Percentiles rank a stretch among this genome's conserved stretches.
Evolutionary conservation across 2,329 filamentous ascomycete genomes (phyloP).

Genomic region (Aspergillus unguis): DNA sequence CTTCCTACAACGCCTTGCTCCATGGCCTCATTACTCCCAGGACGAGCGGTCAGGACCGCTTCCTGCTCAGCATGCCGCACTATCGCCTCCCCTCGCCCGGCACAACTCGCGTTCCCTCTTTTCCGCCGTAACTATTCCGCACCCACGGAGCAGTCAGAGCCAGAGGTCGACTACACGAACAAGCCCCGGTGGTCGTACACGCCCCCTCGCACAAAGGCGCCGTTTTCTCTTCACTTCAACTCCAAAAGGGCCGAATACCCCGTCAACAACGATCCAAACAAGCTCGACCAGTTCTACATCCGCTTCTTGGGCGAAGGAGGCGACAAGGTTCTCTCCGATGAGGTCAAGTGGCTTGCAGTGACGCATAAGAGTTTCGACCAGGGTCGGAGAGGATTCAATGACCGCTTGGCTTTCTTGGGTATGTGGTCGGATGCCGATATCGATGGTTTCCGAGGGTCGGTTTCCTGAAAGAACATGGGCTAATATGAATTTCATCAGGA

Average conservation of each 20-base stretch:
- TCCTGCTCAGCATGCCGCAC: conserved; percentile 31
- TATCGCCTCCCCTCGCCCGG: conserved; percentile 18
- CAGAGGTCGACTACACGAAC: conserved; percentile 31
- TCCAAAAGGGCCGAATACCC: conserved; percentile 49
- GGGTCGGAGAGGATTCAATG: conserved; percentile 89
- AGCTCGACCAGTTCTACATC: conserved; percentile 74
- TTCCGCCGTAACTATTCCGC: conserved; percentile 28
- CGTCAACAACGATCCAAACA: conserved; percentile 70
- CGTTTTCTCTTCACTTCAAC: conserved; percentile 48
- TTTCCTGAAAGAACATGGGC: neutral
- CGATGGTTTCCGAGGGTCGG: neutral
- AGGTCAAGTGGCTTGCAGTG: conserved; percentile 93
- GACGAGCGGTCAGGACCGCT: conserved; percentile 38
- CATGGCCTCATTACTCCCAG: conserved; percentile 51
- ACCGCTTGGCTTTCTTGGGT: conserved; percentile 87
- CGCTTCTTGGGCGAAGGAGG: conserved; percentile 71
- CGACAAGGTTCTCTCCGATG: conserved; percentile 73
- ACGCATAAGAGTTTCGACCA: conserved; percentile 99
- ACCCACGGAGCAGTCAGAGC: conserved; percentile 27
- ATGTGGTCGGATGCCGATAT: conserved; percentile 25
- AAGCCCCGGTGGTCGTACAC: conserved; percentile 69
- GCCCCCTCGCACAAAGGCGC: conserved; percentile 66
- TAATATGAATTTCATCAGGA: conserved; percentile 40
- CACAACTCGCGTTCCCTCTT: conserved; percentile 17
- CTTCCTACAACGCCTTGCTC: conserved; percentile 18